Percentiles rank a stretch among this genome's conserved stretches.
These are phyloP conservation scores for Phytophthora niederhauseri DNA, from an alignment of 352 stramenopile genomes.

Conservation along the genomic window DNA sequence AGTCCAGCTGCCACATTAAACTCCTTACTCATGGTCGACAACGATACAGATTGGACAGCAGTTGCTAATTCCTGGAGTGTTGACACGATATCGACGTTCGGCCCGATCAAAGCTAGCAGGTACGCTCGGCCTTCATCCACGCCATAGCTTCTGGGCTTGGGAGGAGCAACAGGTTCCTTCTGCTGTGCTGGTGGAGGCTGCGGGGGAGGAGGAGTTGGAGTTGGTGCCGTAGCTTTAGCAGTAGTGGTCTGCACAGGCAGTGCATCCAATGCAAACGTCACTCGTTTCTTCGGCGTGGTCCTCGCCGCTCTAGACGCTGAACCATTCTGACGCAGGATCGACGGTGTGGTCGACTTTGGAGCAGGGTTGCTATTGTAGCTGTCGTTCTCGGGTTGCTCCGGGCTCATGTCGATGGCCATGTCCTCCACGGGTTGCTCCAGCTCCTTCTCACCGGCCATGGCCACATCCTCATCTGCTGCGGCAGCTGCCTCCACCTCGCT, in stretches of 20 bases:
- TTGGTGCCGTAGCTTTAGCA: neutral
- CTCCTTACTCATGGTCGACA: conserved; percentile 66
- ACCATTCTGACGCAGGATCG: conserved; percentile 23
- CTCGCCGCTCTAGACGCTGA: conserved; percentile 2
- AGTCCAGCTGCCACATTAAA: conserved; percentile 59
- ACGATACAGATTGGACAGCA: conserved; percentile 40
- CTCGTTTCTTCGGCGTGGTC: conserved; percentile 26
- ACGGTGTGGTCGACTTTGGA: neutral
- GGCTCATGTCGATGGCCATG: conserved; percentile 33
- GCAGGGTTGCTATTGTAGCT: conserved; percentile 7
- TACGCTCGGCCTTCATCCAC: conserved; percentile 51
- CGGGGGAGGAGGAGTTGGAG: neutral
- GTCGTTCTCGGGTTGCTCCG: conserved; percentile 16
- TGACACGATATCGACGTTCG: conserved; percentile 62
- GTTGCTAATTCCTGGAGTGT: conserved; percentile 51
- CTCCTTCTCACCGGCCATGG: conserved; percentile 11
- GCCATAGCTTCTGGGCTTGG: conserved; percentile 25
- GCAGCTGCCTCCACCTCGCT: neutral
- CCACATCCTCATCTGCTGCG: conserved; percentile 14
- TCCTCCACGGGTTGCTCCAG: conserved; percentile 26
- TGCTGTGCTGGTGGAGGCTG: conserved; percentile 5
- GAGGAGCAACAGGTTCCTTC: conserved; percentile 5
- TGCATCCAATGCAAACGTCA: conserved; percentile 30
- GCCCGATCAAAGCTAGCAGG: conserved; percentile 57
- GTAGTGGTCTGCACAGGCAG: neutral